These are phyloP conservation scores for Cardamine chenopodiifolia DNA, from an alignment of 345 rosid species.

Conservation along the genomic window DNA sequence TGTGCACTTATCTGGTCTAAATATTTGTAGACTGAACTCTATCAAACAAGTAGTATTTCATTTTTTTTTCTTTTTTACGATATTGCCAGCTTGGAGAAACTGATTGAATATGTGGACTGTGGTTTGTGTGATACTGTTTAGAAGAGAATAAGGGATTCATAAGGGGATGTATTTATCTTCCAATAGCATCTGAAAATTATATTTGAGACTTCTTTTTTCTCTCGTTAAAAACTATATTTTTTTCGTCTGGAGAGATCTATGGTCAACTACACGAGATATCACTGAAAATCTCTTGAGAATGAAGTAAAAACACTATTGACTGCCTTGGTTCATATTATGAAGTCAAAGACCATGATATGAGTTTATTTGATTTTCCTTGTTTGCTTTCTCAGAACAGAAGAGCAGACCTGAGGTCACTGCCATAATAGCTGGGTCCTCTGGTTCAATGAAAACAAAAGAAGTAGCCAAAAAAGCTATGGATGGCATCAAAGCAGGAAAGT, in stretches of 20 bases:
- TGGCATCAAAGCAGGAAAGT: constrained; percentile 73
- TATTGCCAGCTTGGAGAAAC: not conserved
- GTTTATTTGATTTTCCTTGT: constrained; percentile 9
- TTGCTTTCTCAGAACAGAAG: constrained; percentile 52
- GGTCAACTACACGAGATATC: too few relatives aligned
- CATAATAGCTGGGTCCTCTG: constrained; percentile 60
- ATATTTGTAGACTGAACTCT: constrained; percentile 1
- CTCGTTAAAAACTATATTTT: too few relatives aligned
- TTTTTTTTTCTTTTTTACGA: not conserved
- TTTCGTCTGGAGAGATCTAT: too few relatives aligned
- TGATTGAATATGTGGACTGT: not conserved
- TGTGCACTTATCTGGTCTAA: not conserved
- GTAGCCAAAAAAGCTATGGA: constrained; percentile 72
- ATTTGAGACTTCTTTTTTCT: not conserved
- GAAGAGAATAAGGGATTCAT: not conserved
- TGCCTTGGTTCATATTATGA: constrained; percentile 9
- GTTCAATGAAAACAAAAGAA: constrained; percentile 73
- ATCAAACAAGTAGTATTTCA: not conserved
- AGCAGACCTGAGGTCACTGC: constrained; percentile 64
- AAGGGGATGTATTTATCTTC: not conserved
- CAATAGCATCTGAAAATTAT: not conserved
- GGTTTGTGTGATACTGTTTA: not conserved
- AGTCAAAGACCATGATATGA: constrained; percentile 11
- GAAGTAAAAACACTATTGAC: not conserved
- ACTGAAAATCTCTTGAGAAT: not conserved